Conservation (phyloP, 495 filamentous ascomycete genomes). For the Hypoxylon crocopeplum region DNA sequence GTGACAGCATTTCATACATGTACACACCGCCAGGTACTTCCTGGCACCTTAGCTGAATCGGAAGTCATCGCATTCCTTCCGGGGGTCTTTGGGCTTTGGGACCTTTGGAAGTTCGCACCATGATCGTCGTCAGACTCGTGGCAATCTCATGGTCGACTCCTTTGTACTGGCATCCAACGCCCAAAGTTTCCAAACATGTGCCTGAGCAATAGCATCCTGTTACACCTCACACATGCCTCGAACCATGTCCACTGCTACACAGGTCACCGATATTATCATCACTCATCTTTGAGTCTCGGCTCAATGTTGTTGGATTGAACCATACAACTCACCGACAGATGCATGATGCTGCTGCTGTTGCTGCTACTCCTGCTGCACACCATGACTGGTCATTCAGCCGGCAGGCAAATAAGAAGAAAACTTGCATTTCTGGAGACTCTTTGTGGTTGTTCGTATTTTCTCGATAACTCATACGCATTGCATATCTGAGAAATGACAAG, state of each 20-base stretch:
- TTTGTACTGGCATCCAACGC: conserved; percentile 16
- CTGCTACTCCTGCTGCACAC: conserved; percentile 27
- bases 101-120: conserved; percentile 21
- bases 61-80: conserved; percentile 28
- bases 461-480: background rate
- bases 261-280: background rate
- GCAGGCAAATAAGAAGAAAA: conserved; percentile 15
- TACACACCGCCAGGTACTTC: conserved; percentile 29
- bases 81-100: conserved; percentile 1
- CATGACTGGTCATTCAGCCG: conserved; percentile 29
- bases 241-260: conserved; percentile 9
- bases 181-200: conserved; percentile 13
- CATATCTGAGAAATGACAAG: conserved; percentile 34
- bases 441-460: conserved; percentile 13
- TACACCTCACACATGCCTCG: conserved; percentile 16
- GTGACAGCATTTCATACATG: conserved; percentile 9
- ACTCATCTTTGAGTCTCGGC: background rate
- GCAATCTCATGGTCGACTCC: conserved; percentile 26
- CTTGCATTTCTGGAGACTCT: conserved; percentile 6
- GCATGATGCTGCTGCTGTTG: conserved; percentile 10
- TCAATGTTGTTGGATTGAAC: conserved; percentile 31
- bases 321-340: conserved; percentile 35
- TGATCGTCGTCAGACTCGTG: conserved; percentile 34
- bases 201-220: conserved; percentile 4
- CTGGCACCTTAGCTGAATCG: conserved; percentile 31